Conservation (phyloP, 164 flowering plant genomes). For the Litsea cubeba region DNA sequence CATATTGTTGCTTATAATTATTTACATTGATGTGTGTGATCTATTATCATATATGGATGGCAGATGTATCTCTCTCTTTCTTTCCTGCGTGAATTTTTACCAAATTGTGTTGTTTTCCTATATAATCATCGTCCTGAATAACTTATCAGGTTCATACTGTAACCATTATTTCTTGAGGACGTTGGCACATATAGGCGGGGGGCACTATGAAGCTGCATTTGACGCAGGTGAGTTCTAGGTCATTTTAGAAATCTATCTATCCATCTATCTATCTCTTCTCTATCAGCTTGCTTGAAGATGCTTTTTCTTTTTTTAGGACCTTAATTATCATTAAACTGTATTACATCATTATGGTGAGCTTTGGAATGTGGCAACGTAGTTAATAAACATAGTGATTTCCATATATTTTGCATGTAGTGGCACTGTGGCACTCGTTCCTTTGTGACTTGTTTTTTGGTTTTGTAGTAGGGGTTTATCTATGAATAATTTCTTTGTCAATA, state of each 20-base stretch:
- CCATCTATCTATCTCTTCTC: background rate
- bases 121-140: background rate
- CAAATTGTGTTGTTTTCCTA: background rate
- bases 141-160: slow-evolving; percentile 65
- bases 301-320: background rate
- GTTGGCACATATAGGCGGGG: slow-evolving; percentile 68
- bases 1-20: too few relatives aligned
- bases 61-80: background rate
- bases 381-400: too few relatives aligned
- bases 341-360: too few relatives aligned
- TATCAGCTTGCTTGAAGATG: background rate
- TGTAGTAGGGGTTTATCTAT: background rate
- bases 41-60: background rate
- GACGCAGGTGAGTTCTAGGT: slow-evolving; percentile 52
- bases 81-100: background rate
- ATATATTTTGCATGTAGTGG: too few relatives aligned
- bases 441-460: too few relatives aligned
- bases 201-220: slow-evolving; percentile 64
- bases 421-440: background rate
- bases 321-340: too few relatives aligned
- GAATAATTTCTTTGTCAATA: too few relatives aligned
- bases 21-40: background rate
- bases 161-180: slow-evolving; percentile 83
- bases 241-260: background rate
- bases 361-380: too few relatives aligned